A percentile compares a stretch with the other conserved stretches of the same genome.
These are phyloP conservation scores for Turritis glabra DNA, from an alignment of 345 rosid genomes.

Conservation along the genomic window DNA sequence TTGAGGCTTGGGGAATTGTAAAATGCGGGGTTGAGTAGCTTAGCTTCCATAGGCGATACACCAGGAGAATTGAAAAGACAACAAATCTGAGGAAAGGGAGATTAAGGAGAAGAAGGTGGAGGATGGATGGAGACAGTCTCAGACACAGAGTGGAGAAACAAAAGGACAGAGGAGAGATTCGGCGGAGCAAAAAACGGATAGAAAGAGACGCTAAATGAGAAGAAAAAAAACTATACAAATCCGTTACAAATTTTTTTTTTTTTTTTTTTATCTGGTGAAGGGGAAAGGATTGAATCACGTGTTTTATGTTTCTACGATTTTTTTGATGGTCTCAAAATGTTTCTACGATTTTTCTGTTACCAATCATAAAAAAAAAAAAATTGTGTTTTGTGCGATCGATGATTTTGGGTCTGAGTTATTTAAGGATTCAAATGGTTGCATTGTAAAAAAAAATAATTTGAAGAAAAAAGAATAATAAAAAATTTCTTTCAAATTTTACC, in stretches of 20 bases:
- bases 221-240: too few relatives aligned
- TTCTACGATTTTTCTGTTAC: background rate
- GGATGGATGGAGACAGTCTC: constrained; percentile 2
- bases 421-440: too few relatives aligned
- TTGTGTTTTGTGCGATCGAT: too few relatives aligned
- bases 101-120: too few relatives aligned
- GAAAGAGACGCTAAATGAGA: background rate
- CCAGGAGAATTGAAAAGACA: background rate
- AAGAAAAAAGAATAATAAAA: too few relatives aligned
- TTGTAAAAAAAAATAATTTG: too few relatives aligned
- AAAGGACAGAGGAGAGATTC: constrained; percentile 34
- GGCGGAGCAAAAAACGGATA: constrained; percentile 3
- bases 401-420: too few relatives aligned
- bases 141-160: background rate
- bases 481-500: too few relatives aligned
- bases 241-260: constrained; percentile 5
- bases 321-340: background rate
- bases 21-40: constrained; percentile 25
- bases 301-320: constrained; percentile 11
- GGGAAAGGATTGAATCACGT: too few relatives aligned
- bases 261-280: too few relatives aligned
- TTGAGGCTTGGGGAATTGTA: background rate
- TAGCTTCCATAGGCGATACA: constrained; percentile 33
- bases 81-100: background rate
- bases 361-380: too few relatives aligned